Evolutionary conservation across 2,329 filamentous ascomycete genomes (phyloP), one percentile per base, ranked within the genome.

Genomic region (Pseudocercospora fijiensis): DNA sequence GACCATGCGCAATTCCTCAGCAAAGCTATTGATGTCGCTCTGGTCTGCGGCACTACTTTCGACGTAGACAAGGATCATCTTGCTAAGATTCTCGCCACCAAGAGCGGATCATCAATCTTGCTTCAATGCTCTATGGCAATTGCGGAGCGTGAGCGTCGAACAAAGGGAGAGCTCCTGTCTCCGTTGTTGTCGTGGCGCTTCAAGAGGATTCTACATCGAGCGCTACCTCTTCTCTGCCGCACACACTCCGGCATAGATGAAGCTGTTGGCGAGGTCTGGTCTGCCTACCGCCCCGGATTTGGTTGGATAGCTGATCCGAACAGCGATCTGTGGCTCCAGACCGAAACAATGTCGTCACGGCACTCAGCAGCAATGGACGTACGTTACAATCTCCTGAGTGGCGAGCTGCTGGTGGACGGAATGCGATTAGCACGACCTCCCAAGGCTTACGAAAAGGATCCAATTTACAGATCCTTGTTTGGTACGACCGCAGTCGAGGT

Each of bases 1-100:
- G 74, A 64, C 2, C 65, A 64, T 8, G 22, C 10, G 3, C 49
- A 63, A 9, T 71, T 71, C 45, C 72, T 61, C 0, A 74, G 80
- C 0, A 74, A 76, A n/a, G 78, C 76, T 0, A 78, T 89, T 0
- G 82, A 81, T 74, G 82, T 86, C 0, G 81, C 86, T 0, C 65
- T 90, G 0, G 74, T 89, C 0, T 88, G 85, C 57, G 76, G 80
- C 24, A 74, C 78, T 1, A 85, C 83, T 0, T 83, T 83, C 59
- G 71, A 76, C 49, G 67, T 69, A 1, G 69, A 69, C 57, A 62
- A 57, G 41, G 41, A 45, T 8, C 67, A 61, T 58, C 45, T 72
- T 1, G 55, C 57, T 20, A 58, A 65, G 7, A 61, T 69, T 1
- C 62, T 75, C 1, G 53, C 53, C n/a, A 60, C 37, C 1, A 26